Conservation (phyloP, 164 flowering plant species). For the Paratinospora sagittata region DNA sequence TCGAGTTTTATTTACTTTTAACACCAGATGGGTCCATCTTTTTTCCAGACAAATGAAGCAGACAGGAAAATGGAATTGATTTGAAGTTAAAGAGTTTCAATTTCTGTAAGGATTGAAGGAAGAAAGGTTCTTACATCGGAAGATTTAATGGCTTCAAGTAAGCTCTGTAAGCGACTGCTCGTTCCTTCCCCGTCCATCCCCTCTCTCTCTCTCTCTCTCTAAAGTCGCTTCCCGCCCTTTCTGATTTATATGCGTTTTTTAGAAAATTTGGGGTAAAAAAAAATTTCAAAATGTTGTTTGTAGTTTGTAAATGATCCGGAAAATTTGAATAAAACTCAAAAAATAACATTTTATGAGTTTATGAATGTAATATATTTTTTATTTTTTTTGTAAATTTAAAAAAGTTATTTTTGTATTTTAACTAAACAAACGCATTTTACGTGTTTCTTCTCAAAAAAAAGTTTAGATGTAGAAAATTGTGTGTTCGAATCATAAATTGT, state of each 20-base stretch:
- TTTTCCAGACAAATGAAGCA: not conserved
- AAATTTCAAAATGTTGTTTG: too few relatives aligned
- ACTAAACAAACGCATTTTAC: too few relatives aligned
- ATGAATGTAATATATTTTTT: too few relatives aligned
- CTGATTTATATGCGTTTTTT: not conserved
- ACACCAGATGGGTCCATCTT: not conserved
- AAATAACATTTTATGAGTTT: too few relatives aligned
- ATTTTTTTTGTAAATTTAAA: too few relatives aligned
- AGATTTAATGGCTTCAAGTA: conserved; percentile 36
- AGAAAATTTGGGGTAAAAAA: not conserved
- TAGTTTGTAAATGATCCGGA: too few relatives aligned
- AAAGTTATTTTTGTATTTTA: too few relatives aligned
- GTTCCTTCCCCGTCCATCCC: conserved; percentile 21
- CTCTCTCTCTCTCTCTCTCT: conserved; percentile 5
- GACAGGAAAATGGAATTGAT: not conserved
- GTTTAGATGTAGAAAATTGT: too few relatives aligned
- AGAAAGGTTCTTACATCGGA: conserved; percentile 34
- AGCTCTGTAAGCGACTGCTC: conserved; percentile 23
- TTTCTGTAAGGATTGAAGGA: not conserved
- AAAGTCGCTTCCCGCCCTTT: conserved; percentile 2
- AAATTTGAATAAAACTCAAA: too few relatives aligned
- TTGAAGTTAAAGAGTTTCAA: not conserved
- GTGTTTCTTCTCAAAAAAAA: too few relatives aligned
- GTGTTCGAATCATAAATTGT: too few relatives aligned
- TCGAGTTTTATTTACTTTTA: not conserved